A percentile compares a stretch with the other conserved stretches of the same genome.
These are phyloP conservation scores for Helotiales sp. DNA, from an alignment of 2,329 filamentous ascomycete genomes.

Conservation along the genomic window DNA sequence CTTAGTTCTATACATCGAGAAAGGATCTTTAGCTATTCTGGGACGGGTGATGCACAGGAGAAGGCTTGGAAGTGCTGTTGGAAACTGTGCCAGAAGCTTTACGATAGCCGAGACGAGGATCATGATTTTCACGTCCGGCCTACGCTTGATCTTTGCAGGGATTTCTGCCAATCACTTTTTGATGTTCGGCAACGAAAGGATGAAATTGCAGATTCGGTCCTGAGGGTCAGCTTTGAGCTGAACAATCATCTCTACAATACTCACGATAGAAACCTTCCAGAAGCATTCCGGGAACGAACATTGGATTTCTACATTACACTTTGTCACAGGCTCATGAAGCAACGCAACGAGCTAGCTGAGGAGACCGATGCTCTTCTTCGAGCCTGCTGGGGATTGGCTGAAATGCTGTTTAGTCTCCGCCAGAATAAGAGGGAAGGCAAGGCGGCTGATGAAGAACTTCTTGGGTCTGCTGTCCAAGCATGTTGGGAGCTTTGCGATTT, in stretches of 20 bases:
- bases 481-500: constrained; percentile 95
- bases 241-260: constrained; percentile 96
- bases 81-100: constrained; percentile 87
- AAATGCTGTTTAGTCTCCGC: constrained; percentile 89
- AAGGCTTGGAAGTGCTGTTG: constrained; percentile 93
- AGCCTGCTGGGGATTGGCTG: constrained; percentile 86
- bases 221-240: constrained; percentile 90
- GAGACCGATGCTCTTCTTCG: constrained; percentile 83
- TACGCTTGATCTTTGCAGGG: constrained; percentile 83
- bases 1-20: constrained; percentile 82
- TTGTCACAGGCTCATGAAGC: constrained; percentile 95
- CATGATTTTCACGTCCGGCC: constrained; percentile 67
- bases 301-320: constrained; percentile 93
- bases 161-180: constrained; percentile 90
- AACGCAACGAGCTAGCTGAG: constrained; percentile 73
- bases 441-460: constrained; percentile 75
- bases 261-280: constrained; percentile 79
- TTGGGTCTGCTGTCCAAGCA: constrained; percentile 85
- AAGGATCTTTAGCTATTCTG: constrained; percentile 73
- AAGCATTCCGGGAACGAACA: constrained; percentile 84
- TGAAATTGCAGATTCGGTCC: constrained; percentile 78
- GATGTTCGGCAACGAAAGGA: constrained; percentile 79
- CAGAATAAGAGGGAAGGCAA: constrained; percentile 77
- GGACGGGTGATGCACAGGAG: constrained; percentile 75
- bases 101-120: constrained; percentile 75